phyloP scores from a whole-genome alignment of 768 basidiomycete genomes.

The Ramaria sp. region DNA sequence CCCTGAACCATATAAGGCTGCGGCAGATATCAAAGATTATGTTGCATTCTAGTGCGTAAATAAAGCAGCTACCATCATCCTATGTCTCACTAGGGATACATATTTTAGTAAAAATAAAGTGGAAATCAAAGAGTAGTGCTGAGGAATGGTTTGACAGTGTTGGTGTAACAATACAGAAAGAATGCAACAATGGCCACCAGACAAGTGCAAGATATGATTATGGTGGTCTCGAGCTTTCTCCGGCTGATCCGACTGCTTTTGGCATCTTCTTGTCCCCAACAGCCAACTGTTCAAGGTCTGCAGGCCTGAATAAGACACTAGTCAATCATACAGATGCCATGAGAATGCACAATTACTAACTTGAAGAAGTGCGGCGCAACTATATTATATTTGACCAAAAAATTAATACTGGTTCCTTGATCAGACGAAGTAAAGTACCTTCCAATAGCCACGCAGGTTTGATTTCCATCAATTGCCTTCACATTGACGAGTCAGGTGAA shows the following conservation, averaged over 20 bases:
- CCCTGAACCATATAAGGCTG: constrained; percentile 41
- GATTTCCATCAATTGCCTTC: constrained; percentile 94
- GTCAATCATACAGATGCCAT: background rate
- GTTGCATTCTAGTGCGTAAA: constrained; percentile 73
- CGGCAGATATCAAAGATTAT: constrained; percentile 50
- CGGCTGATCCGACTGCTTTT: constrained; percentile 40
- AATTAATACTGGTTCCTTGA: background rate
- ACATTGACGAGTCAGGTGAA: background rate
- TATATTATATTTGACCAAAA: constrained; percentile 19
- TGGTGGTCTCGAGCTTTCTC: constrained; percentile 3
- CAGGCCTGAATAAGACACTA: constrained; percentile 16
- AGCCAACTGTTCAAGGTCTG: constrained; percentile 70
- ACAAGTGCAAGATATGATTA: background rate
- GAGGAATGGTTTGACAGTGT: background rate
- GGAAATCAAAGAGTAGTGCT: background rate
- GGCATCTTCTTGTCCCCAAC: constrained; percentile 91
- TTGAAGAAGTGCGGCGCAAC: constrained; percentile 98
- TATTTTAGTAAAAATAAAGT: constrained; percentile 9
- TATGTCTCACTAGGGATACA: background rate
- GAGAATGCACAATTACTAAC: constrained; percentile 17
- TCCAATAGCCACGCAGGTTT: constrained; percentile 92
- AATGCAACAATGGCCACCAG: background rate
- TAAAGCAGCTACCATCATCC: background rate
- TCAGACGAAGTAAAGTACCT: constrained; percentile 33
- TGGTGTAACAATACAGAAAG: background rate